Evolutionary conservation across 345 rosid genomes (phyloP), one percentile per base, ranked within the genome.

Genomic region (Pistacia vera): DNA sequence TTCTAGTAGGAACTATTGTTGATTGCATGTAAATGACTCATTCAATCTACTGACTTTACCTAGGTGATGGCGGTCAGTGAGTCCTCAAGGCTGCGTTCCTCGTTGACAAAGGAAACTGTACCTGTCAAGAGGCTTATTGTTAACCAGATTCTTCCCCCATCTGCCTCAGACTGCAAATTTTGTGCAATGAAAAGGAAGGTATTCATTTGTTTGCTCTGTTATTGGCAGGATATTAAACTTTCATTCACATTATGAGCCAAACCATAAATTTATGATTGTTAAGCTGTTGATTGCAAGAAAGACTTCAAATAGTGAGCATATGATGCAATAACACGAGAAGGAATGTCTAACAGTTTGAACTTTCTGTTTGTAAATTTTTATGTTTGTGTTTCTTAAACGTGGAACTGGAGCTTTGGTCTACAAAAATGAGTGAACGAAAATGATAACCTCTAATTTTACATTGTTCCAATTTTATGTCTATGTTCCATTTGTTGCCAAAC

Each of bases 101-200:
- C 99, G 3, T 81, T 96, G 84, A 88, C 80, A 85, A 93, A 93
- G 83, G 99, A 96, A 83, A 87, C 77, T 68, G 98, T 96, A 76
- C 98, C 98, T 0, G 97, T 96, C 59, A 93, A 80, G 88, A 91
- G 90, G 85, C 94, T 96, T 75, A 74, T 93, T 66, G 94, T 96
- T 44, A 96, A 96, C 85, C 99, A 96, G 85, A 79, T 96, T 84
- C 97, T 93, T 72, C 95, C 97, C n/a, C 93, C 95, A 67, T 86
- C 97, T 75, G 82, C 86, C 66, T 89, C 98, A 1, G 97, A 91
- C 86, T 96, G 99, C 94, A 96, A 93, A 78, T 96, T 96, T 83
- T 96, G 99, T 81, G 89, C 93, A 38, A 88, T 93, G 86, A 96
- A 90, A 88, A 91, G 99, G 81, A 96, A 91, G 99, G 99, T 96